phyloP scores from a whole-genome alignment of 108 stramenopile species.

The Skeletonema potamos region DNA sequence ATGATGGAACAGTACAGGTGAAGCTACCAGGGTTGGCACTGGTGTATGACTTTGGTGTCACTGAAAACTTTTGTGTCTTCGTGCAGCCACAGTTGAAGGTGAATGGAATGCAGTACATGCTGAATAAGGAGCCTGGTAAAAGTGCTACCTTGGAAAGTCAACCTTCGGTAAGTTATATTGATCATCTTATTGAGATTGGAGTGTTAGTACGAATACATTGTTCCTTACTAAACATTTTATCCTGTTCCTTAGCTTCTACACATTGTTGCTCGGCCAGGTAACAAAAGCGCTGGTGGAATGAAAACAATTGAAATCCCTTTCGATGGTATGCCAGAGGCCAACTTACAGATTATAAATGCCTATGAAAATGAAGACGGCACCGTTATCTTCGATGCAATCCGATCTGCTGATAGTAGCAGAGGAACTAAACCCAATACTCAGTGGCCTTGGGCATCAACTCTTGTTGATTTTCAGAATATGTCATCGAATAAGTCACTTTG shows the following conservation, averaged over 20 bases:
- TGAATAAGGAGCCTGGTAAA: constrained; percentile 79
- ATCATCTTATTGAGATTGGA: not conserved
- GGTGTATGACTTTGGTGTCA: constrained; percentile 75
- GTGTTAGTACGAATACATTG: not conserved
- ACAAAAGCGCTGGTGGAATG: constrained; percentile 30
- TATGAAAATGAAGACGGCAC: constrained; percentile 69
- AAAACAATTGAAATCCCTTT: constrained; percentile 64
- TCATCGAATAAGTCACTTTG: constrained; percentile 66
- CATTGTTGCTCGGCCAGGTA: constrained; percentile 60
- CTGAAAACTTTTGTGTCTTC: constrained; percentile 77
- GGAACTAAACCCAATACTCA: constrained; percentile 7
- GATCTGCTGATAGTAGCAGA: constrained; percentile 47
- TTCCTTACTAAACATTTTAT: not conserved
- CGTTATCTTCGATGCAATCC: constrained; percentile 77
- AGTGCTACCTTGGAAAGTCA: constrained; percentile 39
- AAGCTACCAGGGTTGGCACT: constrained; percentile 72
- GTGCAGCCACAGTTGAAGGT: constrained; percentile 63
- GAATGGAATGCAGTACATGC: constrained; percentile 75
- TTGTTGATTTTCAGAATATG: constrained; percentile 48
- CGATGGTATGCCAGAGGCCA: constrained; percentile 65
- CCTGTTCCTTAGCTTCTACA: constrained; percentile 44
- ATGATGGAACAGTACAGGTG: constrained; percentile 50
- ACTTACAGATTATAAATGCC: constrained; percentile 77
- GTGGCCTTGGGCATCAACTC: constrained; percentile 75
- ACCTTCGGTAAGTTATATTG: constrained; percentile 38